Percentiles rank a stretch among this genome's conserved stretches.
phyloP scores from a whole-genome alignment of 345 rosid genomes.

The Citrus sinensis region DVS_A1.0 CM039163.1:50253501-50254000 shows the following conservation, averaged over 20 bases:
- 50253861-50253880: background rate
- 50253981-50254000: background rate
- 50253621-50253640: constrained; percentile 1
- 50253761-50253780: background rate
- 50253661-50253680: constrained; percentile 6
- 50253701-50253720: constrained; percentile 20
- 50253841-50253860: background rate
- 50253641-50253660: background rate
- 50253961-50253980: background rate
- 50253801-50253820: background rate
- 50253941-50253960: background rate
- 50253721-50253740: constrained; percentile 32
- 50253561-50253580: constrained; percentile 24
- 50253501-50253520: background rate
- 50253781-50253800: background rate
- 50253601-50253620: background rate
- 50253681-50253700: constrained; percentile 41
- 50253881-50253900: no score
- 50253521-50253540: constrained; percentile 9
- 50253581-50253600: constrained; percentile 40
- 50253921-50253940: background rate
- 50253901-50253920: background rate
- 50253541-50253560: constrained; percentile 41
- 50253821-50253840: background rate
- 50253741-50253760: constrained; percentile 39